Base-by-base conservation (phyloP, 2,329 filamentous ascomycete species). In the Xylaria sp. region DNA sequence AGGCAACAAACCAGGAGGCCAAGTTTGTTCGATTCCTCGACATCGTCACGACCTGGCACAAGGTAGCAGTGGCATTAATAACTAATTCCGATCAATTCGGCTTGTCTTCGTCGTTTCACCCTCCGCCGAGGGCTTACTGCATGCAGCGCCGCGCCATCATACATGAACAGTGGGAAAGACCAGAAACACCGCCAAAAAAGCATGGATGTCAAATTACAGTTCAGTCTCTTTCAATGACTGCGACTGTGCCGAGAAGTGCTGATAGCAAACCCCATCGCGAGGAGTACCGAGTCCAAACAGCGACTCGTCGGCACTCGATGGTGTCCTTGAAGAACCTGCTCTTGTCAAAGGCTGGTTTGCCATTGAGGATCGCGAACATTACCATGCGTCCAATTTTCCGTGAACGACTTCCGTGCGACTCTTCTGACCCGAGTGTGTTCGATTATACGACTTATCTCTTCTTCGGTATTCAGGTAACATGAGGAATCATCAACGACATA, bases 131-230 rank as follows among this genome's bases (percentile, higher is more conserved):
- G 10, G n/a, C n/a, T n/a, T 46, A n/a, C 42, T n/a, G 13, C n/a
- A 18, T 11, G 16, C 35, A 37, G 34, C 18, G 4, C 10, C 39
- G 8, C 47, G 9, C 11, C 19, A 10, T 7, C 19, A 10, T 7
- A n/a, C 44, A 23, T 7, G 37, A 4, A 49, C 37, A 30, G 2
- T 1, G 50, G 44, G 44, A 46, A 35, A 48, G 8, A 10, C 8
- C 4, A 23, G 2, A 1, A 16, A 30, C 19, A 44, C 13, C 34
- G 51, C 39, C 37, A 11, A 16, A 23, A 55, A 61, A 57, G 92
- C 92, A 96, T 90, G 89, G 90, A 96, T 96, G 92, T 97, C 92
- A 96, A 96, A 96, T 96, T 97, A 86, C 92, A 94, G 93, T 89
- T 81, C 84, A 84, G 87, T 86, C 87, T 76, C 75, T 74, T 42